These are phyloP conservation scores for Boletus rex-veris DNA, from an alignment of 768 basidiomycete species.

Conservation along the genomic window DNA sequence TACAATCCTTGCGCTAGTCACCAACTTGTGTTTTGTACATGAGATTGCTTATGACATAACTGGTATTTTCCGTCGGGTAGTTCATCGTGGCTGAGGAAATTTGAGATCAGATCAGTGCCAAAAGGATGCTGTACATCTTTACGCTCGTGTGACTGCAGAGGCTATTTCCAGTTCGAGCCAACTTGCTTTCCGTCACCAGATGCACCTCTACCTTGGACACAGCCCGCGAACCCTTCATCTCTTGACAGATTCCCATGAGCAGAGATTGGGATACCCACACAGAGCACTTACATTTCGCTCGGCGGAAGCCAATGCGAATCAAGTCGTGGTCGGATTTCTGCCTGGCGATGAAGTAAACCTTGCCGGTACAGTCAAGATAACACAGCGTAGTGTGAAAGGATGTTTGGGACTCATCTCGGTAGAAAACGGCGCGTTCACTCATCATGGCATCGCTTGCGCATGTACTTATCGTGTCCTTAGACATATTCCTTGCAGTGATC, in stretches of 20 bases:
- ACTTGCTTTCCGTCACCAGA: slow-evolving; percentile 26
- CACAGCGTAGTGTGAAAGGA: slow-evolving; percentile 72
- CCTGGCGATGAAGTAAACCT: slow-evolving; percentile 71
- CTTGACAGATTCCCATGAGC: slow-evolving; percentile 65
- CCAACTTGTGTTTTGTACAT: slow-evolving; percentile 2
- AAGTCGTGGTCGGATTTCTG: slow-evolving; percentile 86
- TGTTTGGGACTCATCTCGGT: slow-evolving; percentile 80
- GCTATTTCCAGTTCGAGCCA: background rate
- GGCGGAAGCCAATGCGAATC: slow-evolving; percentile 45
- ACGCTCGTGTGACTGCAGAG: background rate
- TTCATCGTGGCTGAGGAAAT: too few relatives aligned
- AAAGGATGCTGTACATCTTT: too few relatives aligned
- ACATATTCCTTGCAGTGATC: slow-evolving; percentile 83
- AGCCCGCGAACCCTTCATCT: slow-evolving; percentile 71
- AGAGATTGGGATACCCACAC: slow-evolving; percentile 54
- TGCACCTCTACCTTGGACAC: slow-evolving; percentile 74
- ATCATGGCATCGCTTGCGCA: background rate
- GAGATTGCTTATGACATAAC: too few relatives aligned
- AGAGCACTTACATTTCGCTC: slow-evolving; percentile 72
- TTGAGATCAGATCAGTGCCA: too few relatives aligned
- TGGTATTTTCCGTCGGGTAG: too few relatives aligned
- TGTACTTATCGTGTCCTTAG: slow-evolving; percentile 36
- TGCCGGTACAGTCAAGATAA: slow-evolving; percentile 56
- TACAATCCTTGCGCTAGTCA: background rate
- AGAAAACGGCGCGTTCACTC: slow-evolving; percentile 51